phyloP scores from a whole-genome alignment of 768 basidiomycete genomes.

The Suillus sp. region DNA sequence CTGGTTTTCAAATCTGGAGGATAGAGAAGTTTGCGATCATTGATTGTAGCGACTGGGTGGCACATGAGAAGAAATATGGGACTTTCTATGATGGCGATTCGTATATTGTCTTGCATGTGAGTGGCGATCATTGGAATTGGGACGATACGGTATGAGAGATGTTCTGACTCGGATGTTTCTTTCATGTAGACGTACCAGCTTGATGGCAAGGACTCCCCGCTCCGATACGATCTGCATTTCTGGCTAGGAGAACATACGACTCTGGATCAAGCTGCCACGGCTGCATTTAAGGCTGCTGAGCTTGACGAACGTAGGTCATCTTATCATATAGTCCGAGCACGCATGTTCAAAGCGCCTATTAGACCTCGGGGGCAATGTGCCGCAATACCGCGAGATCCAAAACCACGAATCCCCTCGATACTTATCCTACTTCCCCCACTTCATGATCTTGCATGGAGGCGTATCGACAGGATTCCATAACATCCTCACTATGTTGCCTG shows the following conservation, averaged over 20 bases:
- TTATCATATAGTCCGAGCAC: too few species aligned
- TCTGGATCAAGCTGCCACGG: slow-evolving; percentile 62
- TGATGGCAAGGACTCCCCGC: slow-evolving; percentile 38
- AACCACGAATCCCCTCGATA: slow-evolving; percentile 55
- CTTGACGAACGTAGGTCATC: slow-evolving; percentile 57
- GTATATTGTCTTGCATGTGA: slow-evolving; percentile 63
- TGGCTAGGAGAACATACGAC: slow-evolving; percentile 63
- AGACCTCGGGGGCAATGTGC: slow-evolving; percentile 50
- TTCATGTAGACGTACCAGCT: slow-evolving; percentile 57
- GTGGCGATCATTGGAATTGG: slow-evolving; percentile 18
- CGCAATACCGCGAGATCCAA: slow-evolving; percentile 66
- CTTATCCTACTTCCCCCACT: slow-evolving; percentile 51
- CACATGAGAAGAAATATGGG: slow-evolving; percentile 39
- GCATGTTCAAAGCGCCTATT: neutral
- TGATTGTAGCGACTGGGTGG: slow-evolving; percentile 35
- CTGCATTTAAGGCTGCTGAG: slow-evolving; percentile 68
- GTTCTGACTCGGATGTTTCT: neutral
- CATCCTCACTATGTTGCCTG: slow-evolving; percentile 44
- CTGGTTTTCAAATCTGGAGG: slow-evolving; percentile 58
- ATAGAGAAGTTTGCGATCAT: slow-evolving; percentile 59
- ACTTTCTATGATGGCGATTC: slow-evolving; percentile 67
- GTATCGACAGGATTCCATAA: slow-evolving; percentile 56
- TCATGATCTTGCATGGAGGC: slow-evolving; percentile 49
- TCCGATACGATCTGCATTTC: slow-evolving; percentile 64
- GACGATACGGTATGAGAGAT: neutral